A percentile compares a stretch with the other conserved stretches of the same genome.
These are phyloP conservation scores for Termitomyces sp. DNA, from an alignment of 768 basidiomycete genomes.

Conservation along the genomic window DNA sequence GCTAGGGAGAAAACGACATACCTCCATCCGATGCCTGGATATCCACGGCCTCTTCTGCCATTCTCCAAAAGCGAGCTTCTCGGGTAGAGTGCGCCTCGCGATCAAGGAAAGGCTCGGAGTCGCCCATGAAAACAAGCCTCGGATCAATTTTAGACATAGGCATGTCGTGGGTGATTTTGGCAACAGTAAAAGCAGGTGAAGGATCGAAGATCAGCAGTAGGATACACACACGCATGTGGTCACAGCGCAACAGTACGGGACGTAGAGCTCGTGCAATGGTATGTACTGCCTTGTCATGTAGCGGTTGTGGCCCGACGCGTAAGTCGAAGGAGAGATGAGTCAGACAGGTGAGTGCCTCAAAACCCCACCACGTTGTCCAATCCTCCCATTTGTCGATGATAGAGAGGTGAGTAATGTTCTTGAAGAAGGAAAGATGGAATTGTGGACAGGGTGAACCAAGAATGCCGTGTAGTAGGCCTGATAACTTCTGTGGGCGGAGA, in stretches of 20 bases:
- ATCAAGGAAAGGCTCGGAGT: slow-evolving; percentile 32
- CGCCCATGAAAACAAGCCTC: slow-evolving; percentile 31
- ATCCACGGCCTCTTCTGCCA: slow-evolving; percentile 23
- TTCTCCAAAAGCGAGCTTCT: slow-evolving; percentile 28
- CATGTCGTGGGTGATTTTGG: slow-evolving; percentile 12
- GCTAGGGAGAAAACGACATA: slow-evolving; percentile 9
- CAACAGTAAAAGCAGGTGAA: slow-evolving; percentile 13
- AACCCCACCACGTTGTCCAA: slow-evolving; percentile 33
- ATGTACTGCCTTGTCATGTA: slow-evolving; percentile 14
- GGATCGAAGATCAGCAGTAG: slow-evolving; percentile 30
- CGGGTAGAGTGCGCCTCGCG: slow-evolving; percentile 30
- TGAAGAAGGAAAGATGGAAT: slow-evolving; percentile 27
- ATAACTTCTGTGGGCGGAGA: slow-evolving; percentile 26
- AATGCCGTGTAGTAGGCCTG: slow-evolving; percentile 24
- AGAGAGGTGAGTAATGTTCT: slow-evolving; percentile 30
- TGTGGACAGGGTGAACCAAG: slow-evolving; percentile 16
- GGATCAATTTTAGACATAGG: slow-evolving; percentile 17
- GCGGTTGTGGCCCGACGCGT: slow-evolving; percentile 21
- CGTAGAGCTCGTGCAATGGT: slow-evolving; percentile 18
- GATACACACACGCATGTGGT: slow-evolving; percentile 23
- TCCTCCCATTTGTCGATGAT: slow-evolving; percentile 38
- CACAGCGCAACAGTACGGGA: slow-evolving; percentile 19
- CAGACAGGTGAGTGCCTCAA: slow-evolving; percentile 22
- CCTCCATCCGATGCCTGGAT: slow-evolving; percentile 18
- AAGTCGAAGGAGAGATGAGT: slow-evolving; percentile 35